Evolutionary conservation across 306 rosid species (phyloP).

Genomic region (Corylus avellana): DNA sequence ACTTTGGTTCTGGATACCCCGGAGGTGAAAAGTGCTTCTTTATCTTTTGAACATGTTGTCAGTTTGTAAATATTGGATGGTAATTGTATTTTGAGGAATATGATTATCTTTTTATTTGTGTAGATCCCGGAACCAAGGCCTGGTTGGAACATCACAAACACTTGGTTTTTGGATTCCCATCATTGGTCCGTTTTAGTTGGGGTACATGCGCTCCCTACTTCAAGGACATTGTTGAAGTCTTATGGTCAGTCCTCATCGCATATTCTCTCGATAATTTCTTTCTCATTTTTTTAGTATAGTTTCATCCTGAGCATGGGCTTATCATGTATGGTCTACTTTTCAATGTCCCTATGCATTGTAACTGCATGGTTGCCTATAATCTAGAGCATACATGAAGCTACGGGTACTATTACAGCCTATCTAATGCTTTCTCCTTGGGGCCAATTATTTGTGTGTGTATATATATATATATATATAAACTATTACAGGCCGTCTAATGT

Average conservation of each 20-base stretch:
- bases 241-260: slow-evolving; percentile 58
- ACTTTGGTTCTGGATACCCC: slow-evolving; percentile 96
- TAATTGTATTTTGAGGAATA: slow-evolving; percentile 10
- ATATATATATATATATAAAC: no score
- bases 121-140: slow-evolving; percentile 81
- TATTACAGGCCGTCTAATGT: not conserved
- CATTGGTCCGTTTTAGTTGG: slow-evolving; percentile 96
- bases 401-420: not conserved
- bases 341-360: not conserved
- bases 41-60: slow-evolving; percentile 11
- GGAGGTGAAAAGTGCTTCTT: slow-evolving; percentile 56
- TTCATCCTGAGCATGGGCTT: not conserved
- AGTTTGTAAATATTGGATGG: slow-evolving; percentile 3
- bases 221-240: slow-evolving; percentile 70
- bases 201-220: slow-evolving; percentile 81
- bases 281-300: slow-evolving; percentile 1
- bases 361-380: not conserved
- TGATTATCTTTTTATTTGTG: slow-evolving; percentile 36
- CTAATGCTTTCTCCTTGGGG: not conserved
- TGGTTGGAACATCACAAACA: slow-evolving; percentile 86
- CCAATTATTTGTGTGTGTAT: no score
- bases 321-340: not conserved
- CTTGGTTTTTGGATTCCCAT: slow-evolving; percentile 83
- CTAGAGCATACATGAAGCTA: not conserved
- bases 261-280: slow-evolving; percentile 22